Conservation (phyloP, 805 yeast genomes). For the Zygotorulaspora chibaensis region DNA sequence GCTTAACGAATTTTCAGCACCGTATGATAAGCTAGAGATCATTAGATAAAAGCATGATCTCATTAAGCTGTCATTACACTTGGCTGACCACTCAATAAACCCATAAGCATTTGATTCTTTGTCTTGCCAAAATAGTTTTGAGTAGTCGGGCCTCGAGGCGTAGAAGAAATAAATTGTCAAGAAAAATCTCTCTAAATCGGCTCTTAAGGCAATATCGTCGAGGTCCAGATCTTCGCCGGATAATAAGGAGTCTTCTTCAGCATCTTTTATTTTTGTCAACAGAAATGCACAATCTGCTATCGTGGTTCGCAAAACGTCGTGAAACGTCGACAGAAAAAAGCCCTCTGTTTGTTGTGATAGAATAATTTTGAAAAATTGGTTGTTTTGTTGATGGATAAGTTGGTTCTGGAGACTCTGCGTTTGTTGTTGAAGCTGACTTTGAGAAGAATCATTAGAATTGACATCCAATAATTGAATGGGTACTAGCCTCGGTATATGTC, state of each 20-base stretch:
- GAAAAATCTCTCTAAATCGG: constrained; percentile 86
- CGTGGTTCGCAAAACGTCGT: constrained; percentile 50
- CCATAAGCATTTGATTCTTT: constrained; percentile 65
- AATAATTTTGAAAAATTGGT: constrained; percentile 11
- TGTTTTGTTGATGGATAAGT: constrained; percentile 1
- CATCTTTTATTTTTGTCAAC: constrained; percentile 62
- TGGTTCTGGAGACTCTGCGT: constrained; percentile 1
- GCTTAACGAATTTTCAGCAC: constrained; percentile 50
- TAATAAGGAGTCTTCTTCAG: constrained; percentile 66
- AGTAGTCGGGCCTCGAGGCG: constrained; percentile 53
- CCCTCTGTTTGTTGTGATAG: constrained; percentile 26
- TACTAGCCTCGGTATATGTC: constrained; percentile 54
- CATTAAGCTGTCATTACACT: constrained; percentile 73
- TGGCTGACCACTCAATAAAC: constrained; percentile 83
- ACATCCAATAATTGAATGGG: constrained; percentile 52
- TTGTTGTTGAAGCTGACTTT: constrained; percentile 1
- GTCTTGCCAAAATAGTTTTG: constrained; percentile 65
- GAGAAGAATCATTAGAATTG: constrained; percentile 33
- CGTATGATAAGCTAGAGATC: constrained; percentile 67
- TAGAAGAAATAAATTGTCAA: constrained; percentile 68
- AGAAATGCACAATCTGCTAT: constrained; percentile 63
- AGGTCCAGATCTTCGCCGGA: constrained; percentile 54
- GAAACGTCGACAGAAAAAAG: constrained; percentile 42
- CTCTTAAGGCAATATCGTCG: constrained; percentile 63
- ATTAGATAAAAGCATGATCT: constrained; percentile 77